Percentiles rank a stretch among this genome's conserved stretches.
Evolutionary conservation across 352 stramenopile species (phyloP).

Genomic region (Elongisporangium anandrum): DNA sequence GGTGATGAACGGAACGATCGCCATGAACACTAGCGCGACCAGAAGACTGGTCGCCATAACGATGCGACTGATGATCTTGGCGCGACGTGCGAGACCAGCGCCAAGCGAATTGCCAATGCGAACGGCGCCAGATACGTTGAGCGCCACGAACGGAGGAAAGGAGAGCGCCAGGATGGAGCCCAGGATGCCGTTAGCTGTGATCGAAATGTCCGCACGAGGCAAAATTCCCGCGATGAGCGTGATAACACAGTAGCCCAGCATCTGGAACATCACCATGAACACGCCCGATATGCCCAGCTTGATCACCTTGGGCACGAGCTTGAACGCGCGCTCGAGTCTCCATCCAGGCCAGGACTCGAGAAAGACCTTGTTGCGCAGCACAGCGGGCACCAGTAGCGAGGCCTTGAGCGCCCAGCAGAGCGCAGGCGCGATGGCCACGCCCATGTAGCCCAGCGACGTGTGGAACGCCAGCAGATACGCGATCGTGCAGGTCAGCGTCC

Average conservation of each 20-base stretch:
- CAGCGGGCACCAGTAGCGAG: constrained; percentile 11
- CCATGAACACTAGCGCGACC: constrained; percentile 1
- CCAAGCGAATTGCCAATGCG: constrained; percentile 21
- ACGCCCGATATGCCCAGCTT: constrained; percentile 14
- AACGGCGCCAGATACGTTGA: constrained; percentile 16
- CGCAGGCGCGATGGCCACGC: constrained; percentile 10
- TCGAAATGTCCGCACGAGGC: constrained; percentile 15
- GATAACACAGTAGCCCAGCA: constrained; percentile 12
- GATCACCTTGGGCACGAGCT: constrained; percentile 8
- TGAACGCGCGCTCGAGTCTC: constrained; percentile 13
- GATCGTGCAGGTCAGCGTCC: constrained; percentile 9
- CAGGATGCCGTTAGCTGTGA: constrained; percentile 21
- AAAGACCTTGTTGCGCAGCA: constrained; percentile 18
- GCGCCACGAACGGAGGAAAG: constrained; percentile 15
- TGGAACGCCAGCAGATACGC: constrained; percentile 26
- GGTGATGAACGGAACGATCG: neutral
- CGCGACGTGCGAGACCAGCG: constrained; percentile 11
- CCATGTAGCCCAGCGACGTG: constrained; percentile 21
- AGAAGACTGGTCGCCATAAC: constrained; percentile 3
- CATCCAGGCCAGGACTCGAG: constrained; percentile 25
- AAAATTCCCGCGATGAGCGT: constrained; percentile 14
- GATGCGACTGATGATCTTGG: constrained; percentile 8
- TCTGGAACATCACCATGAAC: constrained; percentile 12
- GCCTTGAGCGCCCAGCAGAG: constrained; percentile 13
- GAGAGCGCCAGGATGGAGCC: constrained; percentile 14